Base-by-base conservation (phyloP, 2,329 filamentous ascomycete species). In the Arthrocladium fulminans region DNA sequence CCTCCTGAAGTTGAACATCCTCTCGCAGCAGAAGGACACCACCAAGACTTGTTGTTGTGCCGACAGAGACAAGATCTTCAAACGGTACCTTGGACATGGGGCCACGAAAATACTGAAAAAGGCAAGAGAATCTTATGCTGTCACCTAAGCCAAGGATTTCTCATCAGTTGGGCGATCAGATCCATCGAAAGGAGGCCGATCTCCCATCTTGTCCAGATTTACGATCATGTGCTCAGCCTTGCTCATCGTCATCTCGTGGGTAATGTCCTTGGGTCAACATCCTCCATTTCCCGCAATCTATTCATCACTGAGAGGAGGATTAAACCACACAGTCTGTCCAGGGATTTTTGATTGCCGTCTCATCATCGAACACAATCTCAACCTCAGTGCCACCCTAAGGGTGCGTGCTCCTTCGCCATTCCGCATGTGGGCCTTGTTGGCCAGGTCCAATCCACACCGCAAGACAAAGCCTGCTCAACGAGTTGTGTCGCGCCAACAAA, bases 401-500 rank as follows among this genome's bases (percentile, higher is more conserved):
- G n/a, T n/a, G 40, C 22, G 19, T 53, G 51, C 12, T 58, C 45
- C 15, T 51, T 19, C 22, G 49, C 50, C 7, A 52, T 43, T 24
- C 48, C 49, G 20, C 61, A 65, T 3, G 50, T 50, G 1, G 52
- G n/a, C 62, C 48, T 63, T 66, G 7, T 51, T 48, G 1, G 68
- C 57, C 8, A 70, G 49, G 1, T 60, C 50, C 65, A 66, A 69
- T 70, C 27, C 68, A 61, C 1, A 55, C 55, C 4, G 60, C 56
- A 2, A 67, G 52, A 1, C 70, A 66, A 22, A n/a, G 65, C 51
- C 2, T 54, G 53, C 49, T 70, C 65, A 4, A 70, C 58, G 3
- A 71, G 51, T 45, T 70, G 66, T 3, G 58, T 61, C 0, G 63
- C 68, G 1, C 61, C 61, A 9, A 63, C 57, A 50, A 68, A 70